Conservation (phyloP, 2,329 filamentous ascomycete species). For the Monilinia vaccinii-corymbosi region DNA sequence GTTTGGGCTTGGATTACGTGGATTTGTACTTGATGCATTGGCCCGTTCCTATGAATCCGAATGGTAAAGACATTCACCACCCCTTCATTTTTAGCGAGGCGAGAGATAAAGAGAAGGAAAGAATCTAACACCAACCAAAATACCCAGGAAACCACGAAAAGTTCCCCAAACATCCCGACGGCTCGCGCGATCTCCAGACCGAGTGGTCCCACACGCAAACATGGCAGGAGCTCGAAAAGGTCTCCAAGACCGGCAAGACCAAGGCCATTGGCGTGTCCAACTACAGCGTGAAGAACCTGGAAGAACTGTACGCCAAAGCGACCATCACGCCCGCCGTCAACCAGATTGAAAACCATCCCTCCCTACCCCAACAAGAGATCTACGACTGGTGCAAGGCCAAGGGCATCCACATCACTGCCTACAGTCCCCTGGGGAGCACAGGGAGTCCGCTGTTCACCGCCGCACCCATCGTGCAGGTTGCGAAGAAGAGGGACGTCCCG, state of each 20-base stretch:
- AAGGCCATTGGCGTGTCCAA: conserved; percentile 38
- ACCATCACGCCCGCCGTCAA: conserved; percentile 44
- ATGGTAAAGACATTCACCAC: conserved; percentile 37
- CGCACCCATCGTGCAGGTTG: conserved; percentile 51
- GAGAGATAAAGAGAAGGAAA: too few relatives aligned
- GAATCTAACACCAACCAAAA: conserved; percentile 5
- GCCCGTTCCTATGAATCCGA: conserved; percentile 72
- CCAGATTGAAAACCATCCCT: conserved; percentile 53
- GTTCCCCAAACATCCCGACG: conserved; percentile 68
- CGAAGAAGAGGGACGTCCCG: conserved; percentile 52
- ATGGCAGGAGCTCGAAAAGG: conserved; percentile 67
- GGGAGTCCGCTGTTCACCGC: conserved; percentile 44
- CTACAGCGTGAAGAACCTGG: conserved; percentile 30
- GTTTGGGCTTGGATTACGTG: conserved; percentile 69
- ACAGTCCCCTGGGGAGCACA: conserved; percentile 35
- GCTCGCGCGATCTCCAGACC: conserved; percentile 62
- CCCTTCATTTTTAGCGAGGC: conserved; percentile 3
- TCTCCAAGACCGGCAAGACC: conserved; percentile 50
- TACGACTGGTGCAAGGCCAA: conserved; percentile 41
- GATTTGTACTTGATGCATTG: conserved; percentile 80
- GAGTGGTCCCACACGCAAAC: conserved; percentile 64
- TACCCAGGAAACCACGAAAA: conserved; percentile 55
- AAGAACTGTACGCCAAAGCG: conserved; percentile 33
- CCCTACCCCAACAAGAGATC: conserved; percentile 44
- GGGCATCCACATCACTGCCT: conserved; percentile 44